Evolutionary conservation across 2,329 filamentous ascomycete genomes (phyloP).

Genomic region (Verticillium zaregamsianum): DNA sequence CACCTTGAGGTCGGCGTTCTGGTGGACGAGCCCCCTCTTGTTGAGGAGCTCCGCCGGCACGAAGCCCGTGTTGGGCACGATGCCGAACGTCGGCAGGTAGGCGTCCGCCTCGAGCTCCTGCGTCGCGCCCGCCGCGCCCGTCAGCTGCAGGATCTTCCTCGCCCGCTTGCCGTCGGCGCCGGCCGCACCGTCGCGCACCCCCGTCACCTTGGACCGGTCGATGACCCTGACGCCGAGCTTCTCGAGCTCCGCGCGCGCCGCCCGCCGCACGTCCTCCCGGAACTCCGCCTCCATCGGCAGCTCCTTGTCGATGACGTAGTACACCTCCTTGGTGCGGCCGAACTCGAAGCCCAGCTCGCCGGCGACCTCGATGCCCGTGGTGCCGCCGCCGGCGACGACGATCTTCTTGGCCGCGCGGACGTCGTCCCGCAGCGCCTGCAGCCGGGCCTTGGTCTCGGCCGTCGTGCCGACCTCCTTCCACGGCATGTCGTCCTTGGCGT

Average conservation of each 20-base stretch:
- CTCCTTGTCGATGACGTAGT: constrained; percentile 33
- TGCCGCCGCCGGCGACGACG: constrained; percentile 47
- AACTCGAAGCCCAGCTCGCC: constrained; percentile 48
- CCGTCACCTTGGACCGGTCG: constrained; percentile 31
- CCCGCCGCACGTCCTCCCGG: constrained; percentile 32
- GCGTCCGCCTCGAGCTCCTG: constrained; percentile 36
- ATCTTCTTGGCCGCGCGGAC: constrained; percentile 41
- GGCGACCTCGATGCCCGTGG: constrained; percentile 45
- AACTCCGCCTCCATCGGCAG: constrained; percentile 32
- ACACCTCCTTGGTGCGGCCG: constrained; percentile 40
- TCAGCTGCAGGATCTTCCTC: constrained; percentile 26
- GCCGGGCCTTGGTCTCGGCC: constrained; percentile 33
- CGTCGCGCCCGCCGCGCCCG: constrained; percentile 24
- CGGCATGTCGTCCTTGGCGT: constrained; percentile 37
- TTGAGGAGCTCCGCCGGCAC: constrained; percentile 32
- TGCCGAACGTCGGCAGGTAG: constrained; percentile 43
- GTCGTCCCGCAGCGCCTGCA: constrained; percentile 29
- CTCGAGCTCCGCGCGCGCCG: constrained; percentile 32
- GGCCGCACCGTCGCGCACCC: constrained; percentile 12
- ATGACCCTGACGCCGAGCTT: constrained; percentile 39
- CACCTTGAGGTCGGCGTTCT: constrained; percentile 31
- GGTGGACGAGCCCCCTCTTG: constrained; percentile 26
- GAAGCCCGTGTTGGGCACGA: constrained; percentile 40
- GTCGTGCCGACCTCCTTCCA: constrained; percentile 44
- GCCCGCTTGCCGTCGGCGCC: constrained; percentile 15